phyloP scores from a whole-genome alignment of 306 rosid species.

The Rubus parviflorus region DNA sequence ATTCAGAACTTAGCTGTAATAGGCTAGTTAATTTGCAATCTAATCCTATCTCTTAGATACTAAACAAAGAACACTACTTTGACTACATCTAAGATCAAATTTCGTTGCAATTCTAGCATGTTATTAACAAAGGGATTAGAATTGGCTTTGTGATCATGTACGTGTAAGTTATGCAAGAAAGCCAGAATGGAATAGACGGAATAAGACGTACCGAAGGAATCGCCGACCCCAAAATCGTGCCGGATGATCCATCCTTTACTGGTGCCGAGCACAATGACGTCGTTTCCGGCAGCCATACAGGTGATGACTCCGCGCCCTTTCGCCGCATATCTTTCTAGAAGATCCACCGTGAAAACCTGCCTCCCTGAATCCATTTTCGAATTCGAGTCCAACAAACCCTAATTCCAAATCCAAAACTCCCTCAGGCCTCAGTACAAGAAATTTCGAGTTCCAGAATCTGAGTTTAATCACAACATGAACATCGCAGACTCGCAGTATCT shows the following conservation, averaged over 20 bases:
- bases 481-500: not conserved
- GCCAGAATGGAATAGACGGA: not conserved
- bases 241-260: slow-evolving; percentile 96
- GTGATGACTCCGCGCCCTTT: slow-evolving; percentile 89
- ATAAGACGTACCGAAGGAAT: slow-evolving; percentile 56
- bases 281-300: slow-evolving; percentile 91
- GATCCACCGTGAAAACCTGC: slow-evolving; percentile 89
- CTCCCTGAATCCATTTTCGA: slow-evolving; percentile 76
- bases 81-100: not conserved
- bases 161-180: not conserved
- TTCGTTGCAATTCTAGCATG: not conserved
- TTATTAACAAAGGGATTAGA: too few species aligned
- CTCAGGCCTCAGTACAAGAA: too few species aligned
- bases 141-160: not conserved
- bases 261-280: slow-evolving; percentile 85
- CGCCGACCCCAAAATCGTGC: slow-evolving; percentile 91
- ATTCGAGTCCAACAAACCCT: slow-evolving; percentile 8
- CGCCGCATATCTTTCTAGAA: slow-evolving; percentile 85
- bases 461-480: not conserved
- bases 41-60: too few species aligned
- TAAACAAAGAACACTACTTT: not conserved
- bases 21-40: not conserved
- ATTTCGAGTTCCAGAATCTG: not conserved
- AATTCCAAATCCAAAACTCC: too few species aligned
- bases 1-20: too few species aligned